Evolutionary conservation across 192 early-diverging fungal species (phyloP).

Genomic region (Piromyces sp.): DNA sequence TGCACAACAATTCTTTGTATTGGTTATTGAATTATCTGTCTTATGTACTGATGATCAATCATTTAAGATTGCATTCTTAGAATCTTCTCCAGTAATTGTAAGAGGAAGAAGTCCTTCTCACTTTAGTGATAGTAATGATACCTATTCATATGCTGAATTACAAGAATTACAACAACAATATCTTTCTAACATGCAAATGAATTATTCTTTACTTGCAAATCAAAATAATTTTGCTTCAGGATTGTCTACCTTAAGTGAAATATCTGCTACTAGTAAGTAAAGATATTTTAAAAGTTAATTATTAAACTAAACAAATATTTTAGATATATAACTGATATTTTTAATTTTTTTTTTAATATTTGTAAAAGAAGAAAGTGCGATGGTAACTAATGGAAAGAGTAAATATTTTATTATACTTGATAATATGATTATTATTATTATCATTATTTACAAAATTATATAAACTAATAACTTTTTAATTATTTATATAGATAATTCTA

Average conservation of each 20-base stretch:
- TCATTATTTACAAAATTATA: no score
- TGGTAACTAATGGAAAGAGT: no score
- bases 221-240: neutral
- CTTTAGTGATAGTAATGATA: slow-evolving; percentile 46
- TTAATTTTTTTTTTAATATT: neutral
- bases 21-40: slow-evolving; percentile 61
- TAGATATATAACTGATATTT: neutral
- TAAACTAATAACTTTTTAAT: no score
- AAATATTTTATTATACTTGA: no score
- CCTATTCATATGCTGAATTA: neutral
- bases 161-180: neutral
- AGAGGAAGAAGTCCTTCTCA: slow-evolving; percentile 85
- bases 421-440: no score
- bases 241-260: neutral
- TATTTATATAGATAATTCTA: neutral
- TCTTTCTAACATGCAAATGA: neutral
- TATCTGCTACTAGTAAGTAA: neutral
- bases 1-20: slow-evolving; percentile 87
- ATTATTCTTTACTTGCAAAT: neutral
- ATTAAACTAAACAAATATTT: no score
- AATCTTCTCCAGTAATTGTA: slow-evolving; percentile 74
- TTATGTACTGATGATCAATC: slow-evolving; percentile 33
- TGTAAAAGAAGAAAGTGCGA: no score
- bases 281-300: no score
- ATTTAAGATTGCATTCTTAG: slow-evolving; percentile 42